A percentile compares a stretch with the other conserved stretches of the same genome.
Evolutionary conservation across 1,139 yeast genomes (phyloP).

Genomic region (Candida gigantensis): DNA sequence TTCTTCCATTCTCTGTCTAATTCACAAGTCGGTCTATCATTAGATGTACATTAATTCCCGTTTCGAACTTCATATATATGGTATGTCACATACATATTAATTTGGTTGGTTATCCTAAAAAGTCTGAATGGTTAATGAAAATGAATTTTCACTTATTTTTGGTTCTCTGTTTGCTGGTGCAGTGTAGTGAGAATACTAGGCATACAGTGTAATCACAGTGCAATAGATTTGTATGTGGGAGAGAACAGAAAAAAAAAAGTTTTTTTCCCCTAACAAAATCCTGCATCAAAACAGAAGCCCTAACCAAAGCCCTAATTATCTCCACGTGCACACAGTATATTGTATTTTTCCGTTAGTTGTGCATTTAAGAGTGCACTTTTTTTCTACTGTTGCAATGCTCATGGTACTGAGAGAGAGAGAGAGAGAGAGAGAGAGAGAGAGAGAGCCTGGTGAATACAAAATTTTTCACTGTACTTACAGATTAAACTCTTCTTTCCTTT

Average conservation of each 20-base stretch:
- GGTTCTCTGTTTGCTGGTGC: conserved; percentile 4
- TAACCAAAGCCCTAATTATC: not conserved
- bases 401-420: too few species aligned
- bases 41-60: not conserved
- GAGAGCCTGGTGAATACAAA: too few species aligned
- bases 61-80: not conserved
- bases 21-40: too few species aligned
- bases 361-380: not conserved
- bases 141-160: conserved; percentile 11
- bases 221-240: too few species aligned
- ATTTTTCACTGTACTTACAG: not conserved
- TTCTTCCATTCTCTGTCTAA: too few species aligned
- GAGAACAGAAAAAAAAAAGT: not conserved
- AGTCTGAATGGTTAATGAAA: conserved; percentile 5
- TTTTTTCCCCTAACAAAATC: conserved; percentile 1
- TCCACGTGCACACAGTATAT: conserved; percentile 2
- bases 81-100: conserved; percentile 13
- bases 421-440: too few species aligned
- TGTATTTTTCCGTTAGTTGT: not conserved
- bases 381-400: not conserved
- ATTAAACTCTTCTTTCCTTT: conserved; percentile 9
- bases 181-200: conserved; percentile 6
- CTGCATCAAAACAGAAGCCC: conserved; percentile 2
- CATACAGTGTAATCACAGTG: too few species aligned
- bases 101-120: conserved; percentile 10